Evolutionary conservation across 805 yeast species (phyloP).

Genomic region (Saturnispora zaruensis): DNA sequence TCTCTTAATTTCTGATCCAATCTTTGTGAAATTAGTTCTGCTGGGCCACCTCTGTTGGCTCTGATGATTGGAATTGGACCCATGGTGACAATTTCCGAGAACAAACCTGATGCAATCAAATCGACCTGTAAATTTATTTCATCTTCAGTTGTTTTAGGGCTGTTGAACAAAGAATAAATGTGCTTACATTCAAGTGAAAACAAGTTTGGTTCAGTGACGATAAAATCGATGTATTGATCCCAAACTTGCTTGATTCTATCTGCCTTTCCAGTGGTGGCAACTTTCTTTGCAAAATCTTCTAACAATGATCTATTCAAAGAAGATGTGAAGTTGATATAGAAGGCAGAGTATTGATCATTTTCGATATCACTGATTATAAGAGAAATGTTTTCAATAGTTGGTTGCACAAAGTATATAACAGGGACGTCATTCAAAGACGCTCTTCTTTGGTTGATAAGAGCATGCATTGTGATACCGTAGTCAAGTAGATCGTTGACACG

Average conservation of each 20-base stretch:
- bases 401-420: constrained; percentile 84
- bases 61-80: constrained; percentile 83
- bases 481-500: constrained; percentile 84
- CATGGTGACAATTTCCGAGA: constrained; percentile 68
- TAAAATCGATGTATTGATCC: constrained; percentile 88
- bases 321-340: constrained; percentile 81
- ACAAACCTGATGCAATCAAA: constrained; percentile 67
- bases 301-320: constrained; percentile 66
- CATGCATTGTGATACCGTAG: constrained; percentile 88
- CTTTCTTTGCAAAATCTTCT: constrained; percentile 82
- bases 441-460: constrained; percentile 60
- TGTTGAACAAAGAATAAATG: constrained; percentile 62
- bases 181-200: constrained; percentile 66
- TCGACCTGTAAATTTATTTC: constrained; percentile 62
- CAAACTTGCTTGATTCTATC: constrained; percentile 74
- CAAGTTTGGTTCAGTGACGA: constrained; percentile 87
- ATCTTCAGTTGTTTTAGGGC: constrained; percentile 65
- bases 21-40: constrained; percentile 85
- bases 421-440: constrained; percentile 93
- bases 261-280: constrained; percentile 64
- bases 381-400: constrained; percentile 68
- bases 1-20: constrained; percentile 80
- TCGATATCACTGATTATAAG: constrained; percentile 65
- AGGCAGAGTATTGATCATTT: constrained; percentile 66
- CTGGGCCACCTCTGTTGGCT: constrained; percentile 89